These are phyloP conservation scores for Serendipita vermifera DNA, from an alignment of 768 basidiomycete genomes.

Conservation along the genomic window DNA sequence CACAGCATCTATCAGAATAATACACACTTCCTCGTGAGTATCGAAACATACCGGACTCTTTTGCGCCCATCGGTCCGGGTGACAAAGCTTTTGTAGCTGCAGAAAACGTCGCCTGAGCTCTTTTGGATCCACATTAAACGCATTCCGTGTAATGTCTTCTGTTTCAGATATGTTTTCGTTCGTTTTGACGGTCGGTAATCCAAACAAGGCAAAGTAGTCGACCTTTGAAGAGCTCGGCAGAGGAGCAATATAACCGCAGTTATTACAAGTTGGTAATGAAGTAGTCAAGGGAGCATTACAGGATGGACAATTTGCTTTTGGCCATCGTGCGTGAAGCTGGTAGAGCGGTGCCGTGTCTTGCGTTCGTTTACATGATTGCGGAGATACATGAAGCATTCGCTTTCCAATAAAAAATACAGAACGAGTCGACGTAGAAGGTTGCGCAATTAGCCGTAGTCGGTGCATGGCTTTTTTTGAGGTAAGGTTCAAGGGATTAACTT, in stretches of 20 bases:
- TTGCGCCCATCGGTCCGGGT: conserved; percentile 77
- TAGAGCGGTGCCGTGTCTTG: no score
- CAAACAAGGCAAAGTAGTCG: conserved; percentile 57
- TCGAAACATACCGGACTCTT: conserved; percentile 31
- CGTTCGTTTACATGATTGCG: no score
- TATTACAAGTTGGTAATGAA: conserved; percentile 56
- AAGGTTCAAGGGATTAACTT: no score
- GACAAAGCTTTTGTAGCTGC: conserved; percentile 58
- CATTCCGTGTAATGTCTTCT: conserved; percentile 28
- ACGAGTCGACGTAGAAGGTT: no score
- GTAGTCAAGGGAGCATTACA: conserved; percentile 51
- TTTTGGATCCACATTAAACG: conserved; percentile 52
- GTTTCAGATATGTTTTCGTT: conserved; percentile 22
- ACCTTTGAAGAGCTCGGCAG: conserved; percentile 35
- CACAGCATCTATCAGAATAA: conserved; percentile 7
- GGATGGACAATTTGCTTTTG: conserved; percentile 42
- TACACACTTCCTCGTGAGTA: not conserved
- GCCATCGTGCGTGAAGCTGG: no score
- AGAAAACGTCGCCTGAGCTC: conserved; percentile 55
- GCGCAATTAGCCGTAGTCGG: no score
- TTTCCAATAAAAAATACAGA: no score
- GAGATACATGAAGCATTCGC: no score
- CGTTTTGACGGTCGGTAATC: conserved; percentile 33
- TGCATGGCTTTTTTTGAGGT: no score
- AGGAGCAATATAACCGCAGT: conserved; percentile 54